A percentile compares a stretch with the other conserved stretches of the same genome.
Conservation (phyloP, 805 yeast species). For the Candida qinlingensis region DNA sequence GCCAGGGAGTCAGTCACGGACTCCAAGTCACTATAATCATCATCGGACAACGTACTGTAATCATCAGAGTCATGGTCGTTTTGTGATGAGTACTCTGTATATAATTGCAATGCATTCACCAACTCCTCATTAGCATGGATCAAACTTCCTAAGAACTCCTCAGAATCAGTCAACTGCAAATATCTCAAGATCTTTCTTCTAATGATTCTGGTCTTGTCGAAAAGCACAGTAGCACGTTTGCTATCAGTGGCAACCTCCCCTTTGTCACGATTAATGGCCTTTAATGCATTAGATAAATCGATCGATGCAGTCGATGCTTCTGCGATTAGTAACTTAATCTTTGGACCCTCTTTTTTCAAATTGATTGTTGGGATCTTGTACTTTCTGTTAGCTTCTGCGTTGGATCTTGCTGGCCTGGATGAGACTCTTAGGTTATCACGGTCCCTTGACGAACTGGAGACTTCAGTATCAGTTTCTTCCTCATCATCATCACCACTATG, state of each 20-base stretch:
- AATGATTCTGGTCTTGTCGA: slow-evolving; percentile 67
- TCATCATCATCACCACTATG: slow-evolving; percentile 31
- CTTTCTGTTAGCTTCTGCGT: slow-evolving; percentile 37
- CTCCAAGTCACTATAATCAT: slow-evolving; percentile 21
- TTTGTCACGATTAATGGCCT: slow-evolving; percentile 33
- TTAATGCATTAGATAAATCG: slow-evolving; percentile 55
- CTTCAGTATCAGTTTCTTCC: slow-evolving; percentile 28
- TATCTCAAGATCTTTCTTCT: slow-evolving; percentile 78
- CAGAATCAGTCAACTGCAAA: slow-evolving; percentile 77
- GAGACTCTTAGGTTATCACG: background rate
- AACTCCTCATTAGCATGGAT: slow-evolving; percentile 88
- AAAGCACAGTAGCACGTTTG: slow-evolving; percentile 52
- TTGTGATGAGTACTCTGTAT: slow-evolving; percentile 51
- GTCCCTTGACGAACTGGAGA: slow-evolving; percentile 4
- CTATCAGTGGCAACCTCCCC: slow-evolving; percentile 61
- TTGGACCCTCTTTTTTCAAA: slow-evolving; percentile 66
- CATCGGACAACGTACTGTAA: slow-evolving; percentile 31
- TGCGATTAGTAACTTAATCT: slow-evolving; percentile 61
- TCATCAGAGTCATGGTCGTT: slow-evolving; percentile 38
- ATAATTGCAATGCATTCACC: slow-evolving; percentile 64
- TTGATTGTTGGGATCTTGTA: slow-evolving; percentile 65
- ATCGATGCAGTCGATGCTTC: slow-evolving; percentile 74
- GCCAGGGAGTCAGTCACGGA: slow-evolving; percentile 24
- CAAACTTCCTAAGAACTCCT: slow-evolving; percentile 82
- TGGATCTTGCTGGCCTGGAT: background rate